Percentiles rank a stretch among this genome's conserved stretches.
Evolutionary conservation across 2,329 filamentous ascomycete genomes (phyloP).

Genomic region (Neopestalotiopsis clavispora): DNA sequence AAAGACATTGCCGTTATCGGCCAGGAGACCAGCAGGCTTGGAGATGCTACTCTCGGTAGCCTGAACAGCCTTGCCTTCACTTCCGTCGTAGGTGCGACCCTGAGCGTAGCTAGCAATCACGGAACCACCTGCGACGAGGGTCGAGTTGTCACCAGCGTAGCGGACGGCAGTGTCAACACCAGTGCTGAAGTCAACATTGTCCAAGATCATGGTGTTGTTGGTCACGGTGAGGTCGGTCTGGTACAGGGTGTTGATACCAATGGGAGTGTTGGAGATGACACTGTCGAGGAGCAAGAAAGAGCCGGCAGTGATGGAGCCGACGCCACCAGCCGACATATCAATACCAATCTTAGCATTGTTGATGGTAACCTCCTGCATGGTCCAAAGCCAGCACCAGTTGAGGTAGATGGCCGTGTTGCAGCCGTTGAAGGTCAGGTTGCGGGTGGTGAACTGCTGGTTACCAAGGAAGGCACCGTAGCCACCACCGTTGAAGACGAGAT

Average conservation of each 20-base stretch:
- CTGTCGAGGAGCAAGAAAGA: constrained; percentile 86
- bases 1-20: constrained; percentile 68
- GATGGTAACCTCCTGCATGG: constrained; percentile 76
- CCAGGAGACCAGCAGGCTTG: constrained; percentile 72
- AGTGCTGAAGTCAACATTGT: constrained; percentile 84
- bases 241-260: constrained; percentile 81
- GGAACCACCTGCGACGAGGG: constrained; percentile 71
- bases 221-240: constrained; percentile 64
- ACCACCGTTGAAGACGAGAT: constrained; percentile 84
- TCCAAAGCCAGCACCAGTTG: constrained; percentile 93
- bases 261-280: constrained; percentile 74
- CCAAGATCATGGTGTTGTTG: constrained; percentile 82
- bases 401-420: constrained; percentile 85
- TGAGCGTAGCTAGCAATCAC: constrained; percentile 78
- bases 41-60: constrained; percentile 55
- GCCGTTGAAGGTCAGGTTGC: constrained; percentile 81
- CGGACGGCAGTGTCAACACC: constrained; percentile 71
- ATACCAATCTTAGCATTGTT: constrained; percentile 77
- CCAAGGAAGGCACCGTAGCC: constrained; percentile 79
- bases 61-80: constrained; percentile 61
- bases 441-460: constrained; percentile 86
- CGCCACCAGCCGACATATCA: constrained; percentile 73
- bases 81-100: constrained; percentile 71
- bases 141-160: constrained; percentile 57
- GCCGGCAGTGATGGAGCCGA: constrained; percentile 75